Base-by-base conservation (phyloP, 768 basidiomycete genomes). In the Lyophyllum decastes region DNA sequence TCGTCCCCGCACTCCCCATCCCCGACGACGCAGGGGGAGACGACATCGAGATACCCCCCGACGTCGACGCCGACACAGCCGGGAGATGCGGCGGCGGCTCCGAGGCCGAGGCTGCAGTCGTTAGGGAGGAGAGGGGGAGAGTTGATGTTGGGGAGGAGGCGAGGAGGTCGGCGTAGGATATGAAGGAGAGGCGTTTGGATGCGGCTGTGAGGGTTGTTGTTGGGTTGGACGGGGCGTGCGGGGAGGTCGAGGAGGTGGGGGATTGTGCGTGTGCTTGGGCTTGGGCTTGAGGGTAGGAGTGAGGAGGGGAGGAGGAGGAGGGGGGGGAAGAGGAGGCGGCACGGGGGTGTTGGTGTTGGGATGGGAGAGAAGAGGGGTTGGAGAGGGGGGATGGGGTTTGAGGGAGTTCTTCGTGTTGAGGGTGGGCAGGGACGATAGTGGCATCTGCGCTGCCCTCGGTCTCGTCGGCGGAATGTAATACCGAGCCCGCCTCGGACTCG, bases 91-190 rank as follows among this genome's bases (percentile, higher is more conserved):
- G 89, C 0, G 90, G 90, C 0, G 87, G 86, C 30, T 88, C 82
- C 33, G 75, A 67, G 2, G 81, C 70, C 0, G 79, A 72, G 0
- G 83, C 82, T 1, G 86, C 82, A 0, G 83, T 85, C 0, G 92
- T 93, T 51, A 94, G 81, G 3, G 85, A 83, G 0, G 86, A 85
- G 2, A 96, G 82, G 1, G 92, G 82, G 41, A 88, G 80, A 12
- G 86, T 85, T 9, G 88, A 80, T 0, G 86, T 77, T 0, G 94
- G 94, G 0, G 91, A 85, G 0, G 88, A 89, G 0, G 88, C 76
- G 41, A 95, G 83, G 2, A 95, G 81, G 70, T 95, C 94, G 25
- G 88, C 83, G 71, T 95, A 95, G 3, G 92, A 90, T 73, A 95
- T 83, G 78, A 95, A 96, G 0, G 92, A 94, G 11, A 94, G 83